Evolutionary conservation across 176 grass and related monocot species (phyloP), one percentile per base, ranked within the genome.

Genomic region (Juncus inflexus): DNA sequence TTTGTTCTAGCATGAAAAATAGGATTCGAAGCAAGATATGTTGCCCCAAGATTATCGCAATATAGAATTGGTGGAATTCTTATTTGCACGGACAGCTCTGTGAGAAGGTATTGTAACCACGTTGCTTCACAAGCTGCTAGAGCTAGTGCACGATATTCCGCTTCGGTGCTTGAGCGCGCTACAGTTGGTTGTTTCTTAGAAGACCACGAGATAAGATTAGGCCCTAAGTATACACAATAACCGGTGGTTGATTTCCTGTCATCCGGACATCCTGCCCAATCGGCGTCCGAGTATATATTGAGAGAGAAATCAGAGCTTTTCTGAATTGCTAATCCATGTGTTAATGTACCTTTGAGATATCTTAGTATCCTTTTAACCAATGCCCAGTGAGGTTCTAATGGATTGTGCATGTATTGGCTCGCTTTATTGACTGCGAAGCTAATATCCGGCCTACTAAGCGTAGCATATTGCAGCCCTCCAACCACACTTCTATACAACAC

Each of bases 11-110:
- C 53, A 37, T 60, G 69, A 6, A 73, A 73, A 3, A 73, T 9
- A 35, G 12, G 3, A 36, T 73, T 73, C 3, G 35, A 40, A 47
- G 55, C 42, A 16, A 73, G 39, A 37, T 14, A 47, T 2, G 35
- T 38, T 3, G 69, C 55, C 0, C 38, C 11, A 6, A 51, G 9
- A 19, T 73, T 73, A 6, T 73, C 69, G 16, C 69, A 73, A 12
- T 14, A 47, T 8, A 73, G 37, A 4, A 35, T 73, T 2, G 37
- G 15, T 3, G 54, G 38, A 3, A 1, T 42, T 6, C 2, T 6
- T 2, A 60, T 2, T 19, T 8, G 3, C 0, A 28, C 5, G 7
- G 9, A 3, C 0, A 74, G 7, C 3, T 74, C 58, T 0, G 4
- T 4, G 0, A 74, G 7, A 35, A 74, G 0, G 0, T 13, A 63